phyloP scores from a whole-genome alignment of 2,329 filamentous ascomycete genomes.

The Calonectria pseudoreteaudii region DNA sequence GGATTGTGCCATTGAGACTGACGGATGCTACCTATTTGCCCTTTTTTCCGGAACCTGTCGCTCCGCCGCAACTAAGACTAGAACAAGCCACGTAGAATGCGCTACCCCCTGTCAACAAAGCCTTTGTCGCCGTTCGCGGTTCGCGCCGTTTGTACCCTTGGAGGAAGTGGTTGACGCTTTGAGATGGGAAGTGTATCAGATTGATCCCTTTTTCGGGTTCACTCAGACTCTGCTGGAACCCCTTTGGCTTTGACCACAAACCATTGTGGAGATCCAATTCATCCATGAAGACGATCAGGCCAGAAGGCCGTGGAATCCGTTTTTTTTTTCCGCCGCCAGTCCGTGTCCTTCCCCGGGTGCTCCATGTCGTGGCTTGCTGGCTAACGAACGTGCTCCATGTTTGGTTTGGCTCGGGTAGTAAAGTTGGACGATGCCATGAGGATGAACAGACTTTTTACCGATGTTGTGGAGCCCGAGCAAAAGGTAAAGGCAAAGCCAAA shows the following conservation, averaged over 20 bases:
- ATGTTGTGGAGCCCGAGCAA: neutral
- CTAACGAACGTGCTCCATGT: neutral
- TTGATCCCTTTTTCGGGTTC: neutral
- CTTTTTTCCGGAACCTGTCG: neutral
- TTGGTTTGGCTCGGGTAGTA: neutral
- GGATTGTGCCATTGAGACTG: neutral
- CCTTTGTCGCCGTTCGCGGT: conserved; percentile 4
- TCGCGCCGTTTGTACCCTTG: neutral
- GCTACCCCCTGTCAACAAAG: neutral
- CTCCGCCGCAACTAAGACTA: conserved; percentile 1
- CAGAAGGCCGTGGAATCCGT: conserved; percentile 1
- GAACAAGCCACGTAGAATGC: neutral
- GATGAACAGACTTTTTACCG: conserved; percentile 7
- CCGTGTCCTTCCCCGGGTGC: neutral
- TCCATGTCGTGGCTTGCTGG: neutral
- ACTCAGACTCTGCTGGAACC: neutral
- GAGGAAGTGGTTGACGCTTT: neutral
- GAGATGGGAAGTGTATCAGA: neutral
- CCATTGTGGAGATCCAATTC: neutral
- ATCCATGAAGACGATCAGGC: conserved; percentile 10
- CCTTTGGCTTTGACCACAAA: conserved; percentile 4
- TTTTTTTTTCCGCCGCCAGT: neutral
- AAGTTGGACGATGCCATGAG: conserved; percentile 8
- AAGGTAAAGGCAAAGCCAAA: neutral
- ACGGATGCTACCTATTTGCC: neutral